These are phyloP conservation scores for Boletellus ananas DNA, from an alignment of 768 basidiomycete species.

Conservation along the genomic window DNA sequence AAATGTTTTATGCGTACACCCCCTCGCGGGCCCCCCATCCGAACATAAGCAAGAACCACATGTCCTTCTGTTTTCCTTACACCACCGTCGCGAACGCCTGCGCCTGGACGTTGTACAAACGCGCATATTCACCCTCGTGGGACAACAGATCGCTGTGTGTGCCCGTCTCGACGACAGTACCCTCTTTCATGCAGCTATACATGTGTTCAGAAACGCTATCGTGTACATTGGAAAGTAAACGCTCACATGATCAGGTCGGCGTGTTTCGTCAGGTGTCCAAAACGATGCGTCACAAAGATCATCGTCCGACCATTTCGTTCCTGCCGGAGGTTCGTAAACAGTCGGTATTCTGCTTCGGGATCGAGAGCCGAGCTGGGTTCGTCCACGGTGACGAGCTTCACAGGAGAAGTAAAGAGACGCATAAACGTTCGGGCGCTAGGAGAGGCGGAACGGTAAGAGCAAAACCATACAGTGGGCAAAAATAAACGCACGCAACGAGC, in stretches of 20 bases:
- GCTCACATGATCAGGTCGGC: slow-evolving; percentile 36
- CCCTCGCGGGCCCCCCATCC: too few species aligned
- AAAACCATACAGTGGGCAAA: too few species aligned
- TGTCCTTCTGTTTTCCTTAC: too few species aligned
- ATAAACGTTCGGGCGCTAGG: slow-evolving; percentile 39
- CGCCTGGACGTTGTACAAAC: slow-evolving; percentile 33
- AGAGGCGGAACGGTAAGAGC: not conserved
- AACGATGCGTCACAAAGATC: slow-evolving; percentile 41
- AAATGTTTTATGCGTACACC: too few species aligned
- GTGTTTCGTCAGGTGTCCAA: slow-evolving; percentile 34
- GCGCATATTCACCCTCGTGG: slow-evolving; percentile 31
- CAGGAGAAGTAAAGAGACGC: slow-evolving; percentile 31
- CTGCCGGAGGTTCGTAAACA: slow-evolving; percentile 28
- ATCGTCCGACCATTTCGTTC: slow-evolving; percentile 34
- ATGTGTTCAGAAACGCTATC: slow-evolving; percentile 20
- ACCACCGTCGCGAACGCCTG: slow-evolving; percentile 22
- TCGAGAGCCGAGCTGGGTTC: slow-evolving; percentile 40
- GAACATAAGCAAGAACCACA: too few species aligned
- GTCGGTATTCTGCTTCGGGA: slow-evolving; percentile 32
- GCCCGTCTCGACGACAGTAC: slow-evolving; percentile 30
- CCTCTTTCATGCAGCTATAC: slow-evolving; percentile 34
- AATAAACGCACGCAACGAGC: too few species aligned
- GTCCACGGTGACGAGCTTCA: slow-evolving; percentile 33
- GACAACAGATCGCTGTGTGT: slow-evolving; percentile 30
- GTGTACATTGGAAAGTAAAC: too few species aligned